Base-by-base conservation (phyloP, 768 basidiomycete genomes). In the Termitomyces sp. region DNA sequence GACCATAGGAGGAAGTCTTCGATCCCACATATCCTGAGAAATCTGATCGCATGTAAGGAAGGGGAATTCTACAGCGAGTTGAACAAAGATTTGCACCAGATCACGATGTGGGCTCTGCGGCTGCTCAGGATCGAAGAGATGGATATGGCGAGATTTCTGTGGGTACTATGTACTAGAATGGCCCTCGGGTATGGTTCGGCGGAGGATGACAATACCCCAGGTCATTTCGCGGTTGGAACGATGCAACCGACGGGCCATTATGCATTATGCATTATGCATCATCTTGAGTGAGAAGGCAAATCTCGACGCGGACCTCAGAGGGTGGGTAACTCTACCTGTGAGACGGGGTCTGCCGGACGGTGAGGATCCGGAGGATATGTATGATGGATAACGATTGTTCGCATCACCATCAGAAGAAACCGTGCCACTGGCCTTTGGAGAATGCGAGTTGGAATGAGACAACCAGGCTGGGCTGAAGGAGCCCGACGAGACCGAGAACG, bases 11-110 rank as follows among this genome's bases (percentile, higher is more conserved):
- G 86, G 71, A 61, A 89, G 69, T 35, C 79, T 74, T 59, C 80
- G 78, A 45, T 86, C 83, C 76, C 84, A 84, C 62, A 85, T 86
- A 61, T 85, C 86, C 68, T 79, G 79, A 58, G 83, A 73, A 39
- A 87, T 73, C 52, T 89, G 88, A 61, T 89, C 85, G 58, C 88
- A 87, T n/a, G 79, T 79, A 62, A 94, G 75, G 74, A 92, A 94
- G 5, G 84, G 76, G 65, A 86, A 93, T 66, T 89, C 84, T 42
- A 76, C 73, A 45, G 82, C 84, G 55, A 84, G 75, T 66, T 84
- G 84, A 48, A 91, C 84, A 67, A 89, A 88, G 54, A 88, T 84
- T 40, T 81, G 79, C 87, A 93, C 91, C 70, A 90, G 75, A 32
- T 75, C 79, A 18, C 84, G 81, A 64, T 88, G 81, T 1, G 92